Base-by-base conservation (phyloP, 169 alveolate species). In the Theileria orientalis region DNA sequence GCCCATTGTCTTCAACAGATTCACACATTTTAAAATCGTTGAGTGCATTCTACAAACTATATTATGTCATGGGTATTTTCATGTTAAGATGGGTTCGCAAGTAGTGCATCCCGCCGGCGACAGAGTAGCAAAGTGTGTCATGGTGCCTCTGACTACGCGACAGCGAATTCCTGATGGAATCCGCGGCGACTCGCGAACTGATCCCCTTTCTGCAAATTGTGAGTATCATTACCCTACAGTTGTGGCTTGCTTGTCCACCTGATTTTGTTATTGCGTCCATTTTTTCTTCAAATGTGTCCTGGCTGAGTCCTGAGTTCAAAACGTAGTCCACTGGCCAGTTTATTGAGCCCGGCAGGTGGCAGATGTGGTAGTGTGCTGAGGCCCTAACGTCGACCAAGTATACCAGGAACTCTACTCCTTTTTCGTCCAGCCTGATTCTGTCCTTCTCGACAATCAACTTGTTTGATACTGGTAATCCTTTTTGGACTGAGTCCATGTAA, bases 31-130 rank as follows among this genome's bases (percentile, higher is more conserved):
- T n/a, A n/a, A n/a, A n/a, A n/a, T n/a, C n/a, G n/a, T n/a, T n/a
- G n/a, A n/a, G n/a, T n/a, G n/a, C n/a, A n/a, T n/a, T n/a, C n/a
- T n/a, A n/a, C n/a, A n/a, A 2, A 30, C 42, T 32, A 35, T n/a
- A 42, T 63, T 63, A 63, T 3, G 60, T 63, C 6, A n/a, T 21
- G 30, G 73, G 73, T 25, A 63, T 63, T 29, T 63, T 25, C 19
- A 63, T 19, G n/a, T 63, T 52, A 11, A 42, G 19, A 42, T 42
- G 57, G 19, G n/a, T 9, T 3, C 14, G 14, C 25, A 63, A 63
- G 73, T 63, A 63, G n/a, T 63, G 70, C 19, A 29, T 16, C 19
- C 86, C 86, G 2, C 86, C 86, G 5, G 86, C 86, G 30, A 77
- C 69, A 0, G 86, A 77, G 32, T 25, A 56, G 30, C 86, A 77